These are phyloP conservation scores for Talaromyces trachyspermus DNA, from an alignment of 495 filamentous ascomycete genomes.

Conservation along the genomic window DNA sequence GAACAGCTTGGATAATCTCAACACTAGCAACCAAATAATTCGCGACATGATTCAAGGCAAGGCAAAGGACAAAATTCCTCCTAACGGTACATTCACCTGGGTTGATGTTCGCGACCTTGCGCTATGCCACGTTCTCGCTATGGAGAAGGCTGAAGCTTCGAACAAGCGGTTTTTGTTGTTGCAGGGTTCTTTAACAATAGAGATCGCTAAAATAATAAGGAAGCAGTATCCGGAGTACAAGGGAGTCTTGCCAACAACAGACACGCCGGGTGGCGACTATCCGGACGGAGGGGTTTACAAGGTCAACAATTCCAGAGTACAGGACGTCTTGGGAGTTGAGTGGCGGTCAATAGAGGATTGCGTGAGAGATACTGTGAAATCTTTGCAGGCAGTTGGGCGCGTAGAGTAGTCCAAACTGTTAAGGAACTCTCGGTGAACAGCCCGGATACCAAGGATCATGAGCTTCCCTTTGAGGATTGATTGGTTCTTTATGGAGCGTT, in stretches of 20 bases:
- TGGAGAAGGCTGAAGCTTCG: conserved; percentile 57
- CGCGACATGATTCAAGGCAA: conserved; percentile 52
- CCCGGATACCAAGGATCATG: background rate
- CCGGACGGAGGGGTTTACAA: conserved; percentile 32
- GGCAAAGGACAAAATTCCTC: conserved; percentile 54
- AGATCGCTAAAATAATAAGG: conserved; percentile 52
- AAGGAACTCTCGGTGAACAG: background rate
- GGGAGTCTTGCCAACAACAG: conserved; percentile 46
- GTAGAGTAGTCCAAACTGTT: background rate
- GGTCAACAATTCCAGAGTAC: conserved; percentile 46
- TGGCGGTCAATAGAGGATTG: conserved; percentile 47
- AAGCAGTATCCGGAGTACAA: conserved; percentile 60
- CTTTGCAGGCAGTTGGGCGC: conserved; percentile 38
- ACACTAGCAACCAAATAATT: conserved; percentile 59
- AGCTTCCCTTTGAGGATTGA: background rate
- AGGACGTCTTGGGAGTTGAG: conserved; percentile 50
- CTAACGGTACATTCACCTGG: conserved; percentile 51
- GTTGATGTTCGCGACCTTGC: conserved; percentile 67
- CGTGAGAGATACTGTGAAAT: conserved; percentile 49
- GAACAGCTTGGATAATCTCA: conserved; percentile 56
- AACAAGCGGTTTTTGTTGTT: conserved; percentile 65
- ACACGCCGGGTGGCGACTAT: conserved; percentile 32
- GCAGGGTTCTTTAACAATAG: conserved; percentile 59
- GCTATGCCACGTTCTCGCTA: conserved; percentile 61
- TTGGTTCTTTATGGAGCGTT: too few species aligned